A percentile compares a stretch with the other conserved stretches of the same genome.
Conservation (phyloP, 164 flowering plant genomes). For the Tetracentron sinense region DNA sequence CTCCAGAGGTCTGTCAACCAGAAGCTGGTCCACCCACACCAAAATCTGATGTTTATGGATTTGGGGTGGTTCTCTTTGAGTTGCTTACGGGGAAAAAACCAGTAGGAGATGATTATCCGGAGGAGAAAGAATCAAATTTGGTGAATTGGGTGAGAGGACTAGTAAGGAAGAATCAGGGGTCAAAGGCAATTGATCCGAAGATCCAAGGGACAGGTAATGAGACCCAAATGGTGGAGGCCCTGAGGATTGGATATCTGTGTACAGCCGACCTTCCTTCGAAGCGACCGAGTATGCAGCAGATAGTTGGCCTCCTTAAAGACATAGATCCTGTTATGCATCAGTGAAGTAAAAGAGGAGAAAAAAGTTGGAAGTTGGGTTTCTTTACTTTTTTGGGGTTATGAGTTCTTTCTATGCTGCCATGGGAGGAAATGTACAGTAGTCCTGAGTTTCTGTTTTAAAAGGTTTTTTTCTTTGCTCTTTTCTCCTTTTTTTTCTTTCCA, state of each 20-base stretch:
- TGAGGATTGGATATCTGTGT: conserved; percentile 85
- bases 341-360: not conserved
- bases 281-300: conserved; percentile 90
- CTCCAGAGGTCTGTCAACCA: conserved; percentile 53
- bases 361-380: not conserved
- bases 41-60: conserved; percentile 77
- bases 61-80: conserved; percentile 77
- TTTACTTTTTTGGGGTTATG: not conserved
- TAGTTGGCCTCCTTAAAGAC: conserved; percentile 88
- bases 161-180: conserved; percentile 51
- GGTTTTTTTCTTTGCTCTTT: no score
- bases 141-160: conserved; percentile 75
- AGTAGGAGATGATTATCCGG: conserved; percentile 57
- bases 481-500: not conserved
- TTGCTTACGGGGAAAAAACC: conserved; percentile 79
- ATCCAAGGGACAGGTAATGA: conserved; percentile 53
- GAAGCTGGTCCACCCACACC: conserved; percentile 39
- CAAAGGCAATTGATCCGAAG: conserved; percentile 61
- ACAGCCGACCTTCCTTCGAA: conserved; percentile 80
- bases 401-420: not conserved
- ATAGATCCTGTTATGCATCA: not conserved
- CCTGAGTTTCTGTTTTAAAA: not conserved
- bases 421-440: not conserved
- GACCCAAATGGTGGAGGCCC: conserved; percentile 64
- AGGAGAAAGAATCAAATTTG: conserved; percentile 45